Base-by-base conservation (phyloP, 2,329 filamentous ascomycete genomes). In the Penicillium rolfsii region DNA sequence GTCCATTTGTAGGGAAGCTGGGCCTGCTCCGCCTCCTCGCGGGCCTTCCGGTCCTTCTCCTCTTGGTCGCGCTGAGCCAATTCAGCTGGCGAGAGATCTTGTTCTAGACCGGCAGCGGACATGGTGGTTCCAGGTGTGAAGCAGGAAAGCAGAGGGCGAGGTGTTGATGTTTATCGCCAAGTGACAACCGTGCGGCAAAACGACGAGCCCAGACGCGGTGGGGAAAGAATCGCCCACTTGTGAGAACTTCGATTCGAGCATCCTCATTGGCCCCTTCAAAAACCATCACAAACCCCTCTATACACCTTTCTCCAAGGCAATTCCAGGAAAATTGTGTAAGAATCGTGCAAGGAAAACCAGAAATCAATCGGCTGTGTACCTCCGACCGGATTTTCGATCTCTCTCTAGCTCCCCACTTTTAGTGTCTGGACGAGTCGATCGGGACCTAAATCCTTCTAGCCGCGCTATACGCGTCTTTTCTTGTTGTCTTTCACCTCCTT, bases 1-100 rank as follows among this genome's bases (percentile, higher is more conserved):
- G 86, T 90, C 95, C 95, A 99, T 81, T 96, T 95, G 87, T 99
- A 99, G 0, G 95, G 95, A 45, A 99, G 88, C 26, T 89, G 86
- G 45, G 88, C 90, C 82, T 99, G 95, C 81, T 99, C 95, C 70
- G 89, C 90, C 59, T 85, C 83, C 81, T 99, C 93, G 75, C 89
- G 88, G 64, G 87, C 89, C 71, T 83, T 84, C 67, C 82, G 82
- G 69, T 85, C 85, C 64, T 81, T 81, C 71, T 88, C 85, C 66
- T 82, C 78, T 64, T 77, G 79, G 61, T 83, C 80, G 62, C 83
- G 85, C 72, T 85, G 82, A 59, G 81, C 72, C 36, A 70, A 19
- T 26, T 77, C 74, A 33, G 65, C 61, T 28, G 72, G 70, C 35
- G 70, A 73, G 11, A 67, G 70, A 24, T 71, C 66, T 19, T 69